Conservation (phyloP, 148 eudicot genomes). For the Camellia japonica region DNA sequence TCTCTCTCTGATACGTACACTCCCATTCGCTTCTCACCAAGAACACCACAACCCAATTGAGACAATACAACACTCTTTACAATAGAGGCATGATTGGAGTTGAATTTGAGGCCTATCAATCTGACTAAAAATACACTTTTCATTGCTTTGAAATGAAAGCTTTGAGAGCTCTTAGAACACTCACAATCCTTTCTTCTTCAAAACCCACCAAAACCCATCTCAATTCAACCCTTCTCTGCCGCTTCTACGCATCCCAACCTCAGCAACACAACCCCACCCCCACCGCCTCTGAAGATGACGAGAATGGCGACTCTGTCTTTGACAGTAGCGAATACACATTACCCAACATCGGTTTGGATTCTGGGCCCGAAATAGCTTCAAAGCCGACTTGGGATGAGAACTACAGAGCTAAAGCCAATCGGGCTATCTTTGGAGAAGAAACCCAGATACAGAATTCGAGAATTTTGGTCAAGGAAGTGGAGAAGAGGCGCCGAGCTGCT, state of each 20-base stretch:
- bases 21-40: too few species aligned
- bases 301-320: constrained; percentile 41
- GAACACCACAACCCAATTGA: too few species aligned
- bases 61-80: too few species aligned
- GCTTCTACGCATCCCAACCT: constrained; percentile 45
- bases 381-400: constrained; percentile 60
- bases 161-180: constrained; percentile 40
- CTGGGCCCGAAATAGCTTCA: not conserved
- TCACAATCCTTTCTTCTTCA: constrained; percentile 17
- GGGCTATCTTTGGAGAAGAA: constrained; percentile 53
- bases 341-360: constrained; percentile 27
- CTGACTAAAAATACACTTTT: too few species aligned
- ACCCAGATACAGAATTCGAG: constrained; percentile 15
- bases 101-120: too few species aligned
- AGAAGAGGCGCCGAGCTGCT: constrained; percentile 46
- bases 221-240: constrained; percentile 26
- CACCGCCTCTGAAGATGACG: constrained; percentile 36
- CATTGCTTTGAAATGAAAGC: constrained; percentile 52
- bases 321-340: constrained; percentile 56
- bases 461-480: constrained; percentile 31
- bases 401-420: constrained; percentile 56
- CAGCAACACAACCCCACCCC: constrained; percentile 26
- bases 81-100: too few species aligned
- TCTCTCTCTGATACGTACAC: too few species aligned
- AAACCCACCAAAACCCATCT: constrained; percentile 34